Evolutionary conservation across 2,329 filamentous ascomycete genomes (phyloP).

Genomic region (Pseudocercospora crystallina): DNA sequence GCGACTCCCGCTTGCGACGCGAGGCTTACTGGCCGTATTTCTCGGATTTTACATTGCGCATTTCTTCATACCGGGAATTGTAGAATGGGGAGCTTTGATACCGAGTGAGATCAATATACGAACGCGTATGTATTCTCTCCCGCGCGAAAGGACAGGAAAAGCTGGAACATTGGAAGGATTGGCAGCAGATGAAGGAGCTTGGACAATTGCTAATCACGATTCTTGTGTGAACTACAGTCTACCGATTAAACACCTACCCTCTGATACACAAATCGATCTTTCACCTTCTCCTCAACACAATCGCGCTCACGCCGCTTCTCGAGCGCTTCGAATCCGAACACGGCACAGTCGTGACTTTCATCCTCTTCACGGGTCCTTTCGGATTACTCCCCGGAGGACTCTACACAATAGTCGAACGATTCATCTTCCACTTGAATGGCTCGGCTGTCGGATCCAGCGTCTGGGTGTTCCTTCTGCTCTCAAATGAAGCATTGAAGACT

Average conservation of each 20-base stretch:
- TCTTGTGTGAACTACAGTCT: constrained; percentile 59
- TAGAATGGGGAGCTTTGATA: constrained; percentile 74
- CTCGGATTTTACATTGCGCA: constrained; percentile 67
- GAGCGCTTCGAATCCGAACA: constrained; percentile 92
- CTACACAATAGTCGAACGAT: constrained; percentile 77
- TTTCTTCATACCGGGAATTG: constrained; percentile 69
- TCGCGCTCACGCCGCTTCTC: constrained; percentile 81
- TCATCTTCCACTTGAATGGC: constrained; percentile 69
- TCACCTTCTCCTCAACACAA: constrained; percentile 75
- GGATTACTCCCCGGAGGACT: constrained; percentile 69
- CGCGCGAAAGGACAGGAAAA: neutral
- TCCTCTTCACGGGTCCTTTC: constrained; percentile 76
- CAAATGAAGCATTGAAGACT: constrained; percentile 81
- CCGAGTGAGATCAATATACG: constrained; percentile 72
- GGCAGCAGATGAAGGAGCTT: neutral
- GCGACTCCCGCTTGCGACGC: constrained; percentile 84
- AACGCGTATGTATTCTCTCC: constrained; percentile 61
- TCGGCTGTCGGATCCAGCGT: constrained; percentile 81
- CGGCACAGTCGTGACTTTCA: constrained; percentile 83
- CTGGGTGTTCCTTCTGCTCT: constrained; percentile 88
- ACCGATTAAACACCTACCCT: constrained; percentile 89
- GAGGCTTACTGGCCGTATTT: constrained; percentile 66
- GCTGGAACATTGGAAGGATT: neutral
- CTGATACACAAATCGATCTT: constrained; percentile 80
- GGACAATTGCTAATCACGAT: neutral